Base-by-base conservation (phyloP, 2,329 filamentous ascomycete species). In the Epichloe sylvatica region DNA sequence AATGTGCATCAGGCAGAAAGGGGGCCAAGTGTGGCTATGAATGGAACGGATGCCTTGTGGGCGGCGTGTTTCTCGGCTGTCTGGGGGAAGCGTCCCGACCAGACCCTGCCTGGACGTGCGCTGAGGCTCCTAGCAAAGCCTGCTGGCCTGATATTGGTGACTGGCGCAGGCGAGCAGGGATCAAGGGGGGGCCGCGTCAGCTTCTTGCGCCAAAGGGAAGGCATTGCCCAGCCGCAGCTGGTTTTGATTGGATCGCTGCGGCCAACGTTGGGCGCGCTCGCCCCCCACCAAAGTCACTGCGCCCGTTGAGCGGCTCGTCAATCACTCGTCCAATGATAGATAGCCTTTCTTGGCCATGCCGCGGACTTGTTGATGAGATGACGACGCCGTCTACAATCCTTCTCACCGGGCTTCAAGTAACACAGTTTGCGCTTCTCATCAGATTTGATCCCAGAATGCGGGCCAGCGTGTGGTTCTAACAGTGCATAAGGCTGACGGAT, bases 11-110 rank as follows among this genome's bases (percentile, higher is more conserved):
- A n/a, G n/a, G n/a, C n/a, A n/a, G n/a, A 60, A 62, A 58, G 62
- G 61, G 57, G 57, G 54, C 25, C 45, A 11, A 48, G 45, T 53
- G 56, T 56, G 55, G 62, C 61, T 66, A 62, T 64, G 60, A 62
- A 64, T 62, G 62, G 58, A 57, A 59, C 55, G 57, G 57, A 47
- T 60, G 61, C 59, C 59, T 62, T 59, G 23, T 23, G 23, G 23
- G 23, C 23, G 23, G 23, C 23, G 23, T 7, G 23, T 25, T 25
- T 25, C 23, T 25, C 2, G 56, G 6, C 23, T 25, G 52, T 30
- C 39, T 39, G 47, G 40, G 40, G 17, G 17, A 44, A 34, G 43
- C 38, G 36, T 43, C 33, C 43, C 39, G 47, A 46, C 49, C 25
- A 30, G 50, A 35, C 51, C 51, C 48, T 51, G 54, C 25, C 25